A percentile compares a stretch with the other conserved stretches of the same genome.
Conservation (phyloP, 1,139 yeast species). For the Hyphopichia fennica region DNA sequence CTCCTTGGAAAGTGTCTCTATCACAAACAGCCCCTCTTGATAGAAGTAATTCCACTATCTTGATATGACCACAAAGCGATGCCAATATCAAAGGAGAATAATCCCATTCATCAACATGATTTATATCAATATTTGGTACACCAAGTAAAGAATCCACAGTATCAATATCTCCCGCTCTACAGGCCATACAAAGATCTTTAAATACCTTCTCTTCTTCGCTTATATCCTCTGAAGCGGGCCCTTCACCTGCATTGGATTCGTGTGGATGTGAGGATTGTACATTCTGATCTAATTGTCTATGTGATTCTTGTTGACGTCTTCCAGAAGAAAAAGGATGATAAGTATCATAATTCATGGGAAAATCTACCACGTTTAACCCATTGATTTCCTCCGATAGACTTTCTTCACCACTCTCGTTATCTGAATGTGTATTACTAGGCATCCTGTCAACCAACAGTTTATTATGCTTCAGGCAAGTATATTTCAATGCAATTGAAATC, state of each 20-base stretch:
- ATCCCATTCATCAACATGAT: conserved; percentile 70
- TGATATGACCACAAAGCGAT: conserved; percentile 71
- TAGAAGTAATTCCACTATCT: conserved; percentile 58
- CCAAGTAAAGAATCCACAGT: conserved; percentile 56
- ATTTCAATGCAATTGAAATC: neutral
- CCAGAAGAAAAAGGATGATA: conserved; percentile 5
- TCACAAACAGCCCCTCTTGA: conserved; percentile 73
- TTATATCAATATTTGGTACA: conserved; percentile 56
- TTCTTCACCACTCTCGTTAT: neutral
- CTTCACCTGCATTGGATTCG: too few relatives aligned
- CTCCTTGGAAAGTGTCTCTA: conserved; percentile 78
- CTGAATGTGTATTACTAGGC: neutral
- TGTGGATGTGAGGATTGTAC: too few relatives aligned
- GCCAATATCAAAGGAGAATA: conserved; percentile 74
- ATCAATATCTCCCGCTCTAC: conserved; percentile 68
- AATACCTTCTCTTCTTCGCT: conserved; percentile 18
- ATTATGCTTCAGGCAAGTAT: neutral
- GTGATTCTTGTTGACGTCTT: neutral
- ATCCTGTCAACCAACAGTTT: too few relatives aligned
- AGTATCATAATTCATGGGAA: conserved; percentile 8
- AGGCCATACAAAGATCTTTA: conserved; percentile 58
- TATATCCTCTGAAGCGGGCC: neutral
- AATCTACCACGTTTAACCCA: neutral
- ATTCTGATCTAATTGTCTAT: too few relatives aligned
- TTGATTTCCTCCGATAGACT: neutral